A percentile compares a stretch with the other conserved stretches of the same genome.
Evolutionary conservation across 371 early-diverging fungal species (phyloP).

Genomic region (Mucor irregularis): DNA sequence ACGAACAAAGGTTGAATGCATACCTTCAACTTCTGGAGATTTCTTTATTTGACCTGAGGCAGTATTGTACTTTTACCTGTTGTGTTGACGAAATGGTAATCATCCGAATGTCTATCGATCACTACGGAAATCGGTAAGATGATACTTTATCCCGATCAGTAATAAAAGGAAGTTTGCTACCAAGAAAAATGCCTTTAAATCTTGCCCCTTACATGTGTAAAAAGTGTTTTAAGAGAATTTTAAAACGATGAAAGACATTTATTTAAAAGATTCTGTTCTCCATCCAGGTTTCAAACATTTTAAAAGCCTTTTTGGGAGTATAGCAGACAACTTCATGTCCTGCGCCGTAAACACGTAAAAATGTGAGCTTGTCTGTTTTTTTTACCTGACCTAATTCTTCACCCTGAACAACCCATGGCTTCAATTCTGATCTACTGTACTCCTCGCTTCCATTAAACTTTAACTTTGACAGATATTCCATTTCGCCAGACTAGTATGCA

Average conservation of each 20-base stretch:
- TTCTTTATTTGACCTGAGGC: conserved; percentile 33
- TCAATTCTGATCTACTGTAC: conserved; percentile 41
- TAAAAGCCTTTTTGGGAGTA: conserved; percentile 51
- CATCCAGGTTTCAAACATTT: conserved; percentile 67
- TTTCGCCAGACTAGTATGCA: conserved; percentile 63
- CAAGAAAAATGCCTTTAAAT: conserved; percentile 8
- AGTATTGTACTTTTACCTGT: conserved; percentile 42
- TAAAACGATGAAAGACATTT: too few relatives aligned
- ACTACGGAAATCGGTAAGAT: conserved; percentile 24
- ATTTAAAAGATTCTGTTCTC: neutral
- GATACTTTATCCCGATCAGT: conserved; percentile 5
- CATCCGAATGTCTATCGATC: conserved; percentile 29
- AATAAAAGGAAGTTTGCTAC: neutral
- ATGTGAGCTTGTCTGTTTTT: conserved; percentile 68
- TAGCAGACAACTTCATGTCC: conserved; percentile 89
- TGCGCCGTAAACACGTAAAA: conserved; percentile 83
- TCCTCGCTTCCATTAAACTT: conserved; percentile 77
- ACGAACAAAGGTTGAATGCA: too few relatives aligned
- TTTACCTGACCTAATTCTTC: conserved; percentile 70
- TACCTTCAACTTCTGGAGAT: too few relatives aligned
- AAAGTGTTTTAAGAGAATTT: neutral
- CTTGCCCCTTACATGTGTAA: neutral
- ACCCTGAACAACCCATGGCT: conserved; percentile 31
- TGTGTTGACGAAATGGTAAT: conserved; percentile 49
- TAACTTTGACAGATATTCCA: conserved; percentile 79